These are phyloP conservation scores for Murraya koenigii DNA, from an alignment of 345 rosid species.

Conservation along the genomic window DNA sequence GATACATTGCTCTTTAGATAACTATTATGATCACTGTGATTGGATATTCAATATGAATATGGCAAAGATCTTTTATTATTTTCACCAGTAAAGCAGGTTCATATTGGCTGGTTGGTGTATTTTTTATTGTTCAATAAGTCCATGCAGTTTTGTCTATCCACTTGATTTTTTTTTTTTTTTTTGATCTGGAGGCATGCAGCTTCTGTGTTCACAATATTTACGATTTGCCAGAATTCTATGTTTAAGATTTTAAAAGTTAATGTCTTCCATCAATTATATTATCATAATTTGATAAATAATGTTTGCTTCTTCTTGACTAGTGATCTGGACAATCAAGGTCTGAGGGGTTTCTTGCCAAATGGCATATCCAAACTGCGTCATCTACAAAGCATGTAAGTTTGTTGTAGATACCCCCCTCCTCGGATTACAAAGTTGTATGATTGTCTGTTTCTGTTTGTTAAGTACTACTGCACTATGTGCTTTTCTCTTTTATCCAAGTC, in stretches of 20 bases:
- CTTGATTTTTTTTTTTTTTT: background rate
- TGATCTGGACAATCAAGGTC: conserved; percentile 84
- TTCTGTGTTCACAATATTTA: conserved; percentile 9
- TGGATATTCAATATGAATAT: background rate
- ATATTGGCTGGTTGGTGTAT: background rate
- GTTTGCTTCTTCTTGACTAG: conserved; percentile 38
- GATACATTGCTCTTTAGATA: background rate
- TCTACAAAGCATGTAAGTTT: conserved; percentile 86
- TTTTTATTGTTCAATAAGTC: background rate
- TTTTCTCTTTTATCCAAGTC: background rate
- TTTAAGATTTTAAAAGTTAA: background rate
- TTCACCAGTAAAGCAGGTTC: background rate
- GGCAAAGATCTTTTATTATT: background rate
- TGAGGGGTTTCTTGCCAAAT: conserved; percentile 75
- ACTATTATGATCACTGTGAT: background rate
- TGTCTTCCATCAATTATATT: background rate
- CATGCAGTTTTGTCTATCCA: background rate
- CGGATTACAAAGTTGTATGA: background rate
- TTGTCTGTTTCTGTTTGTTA: background rate
- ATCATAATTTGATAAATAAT: conserved; percentile 6
- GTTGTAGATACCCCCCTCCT: conserved; percentile 11
- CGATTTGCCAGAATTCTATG: background rate
- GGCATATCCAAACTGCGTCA: conserved; percentile 68
- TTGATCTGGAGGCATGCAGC: background rate
- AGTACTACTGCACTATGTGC: background rate